phyloP scores from a whole-genome alignment of 2,329 filamentous ascomycete species.

The Fusarium temperatum region DNA sequence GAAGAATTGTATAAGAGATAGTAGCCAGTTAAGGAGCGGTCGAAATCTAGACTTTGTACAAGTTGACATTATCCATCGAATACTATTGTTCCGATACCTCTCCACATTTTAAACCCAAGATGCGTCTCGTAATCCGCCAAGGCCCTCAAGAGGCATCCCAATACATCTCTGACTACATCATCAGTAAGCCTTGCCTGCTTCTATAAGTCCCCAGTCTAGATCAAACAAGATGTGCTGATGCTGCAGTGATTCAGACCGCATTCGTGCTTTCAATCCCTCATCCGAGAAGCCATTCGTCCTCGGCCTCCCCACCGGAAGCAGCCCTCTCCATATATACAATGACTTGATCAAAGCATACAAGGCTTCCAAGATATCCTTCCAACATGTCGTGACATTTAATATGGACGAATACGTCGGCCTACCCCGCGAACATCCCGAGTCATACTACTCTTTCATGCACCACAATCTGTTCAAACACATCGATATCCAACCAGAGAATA shows the following conservation, averaged over 20 bases:
- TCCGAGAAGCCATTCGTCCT: slow-evolving; percentile 8
- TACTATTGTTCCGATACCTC: not conserved
- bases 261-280: not conserved
- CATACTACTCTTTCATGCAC: slow-evolving; percentile 10
- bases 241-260: not conserved
- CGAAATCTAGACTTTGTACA: not conserved
- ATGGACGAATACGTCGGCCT: slow-evolving; percentile 15
- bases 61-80: not conserved
- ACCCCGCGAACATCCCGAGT: not conserved
- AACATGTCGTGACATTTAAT: slow-evolving; percentile 6
- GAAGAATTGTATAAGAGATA: not conserved
- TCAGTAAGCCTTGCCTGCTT: not conserved
- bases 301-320: not conserved
- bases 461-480: slow-evolving; percentile 4
- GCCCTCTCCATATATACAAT: slow-evolving; percentile 3
- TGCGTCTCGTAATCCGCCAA: slow-evolving; percentile 12
- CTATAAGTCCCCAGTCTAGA: not conserved
- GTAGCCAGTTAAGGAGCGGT: not conserved
- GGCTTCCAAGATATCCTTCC: slow-evolving; percentile 4
- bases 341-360: not conserved
- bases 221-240: not conserved
- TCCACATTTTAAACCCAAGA: not conserved
- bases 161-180: slow-evolving; percentile 17
- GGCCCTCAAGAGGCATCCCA: slow-evolving; percentile 1
- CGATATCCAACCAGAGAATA: not conserved